phyloP scores from a whole-genome alignment of 805 yeast genomes.

The Priceomyces haplophilus region DNA sequence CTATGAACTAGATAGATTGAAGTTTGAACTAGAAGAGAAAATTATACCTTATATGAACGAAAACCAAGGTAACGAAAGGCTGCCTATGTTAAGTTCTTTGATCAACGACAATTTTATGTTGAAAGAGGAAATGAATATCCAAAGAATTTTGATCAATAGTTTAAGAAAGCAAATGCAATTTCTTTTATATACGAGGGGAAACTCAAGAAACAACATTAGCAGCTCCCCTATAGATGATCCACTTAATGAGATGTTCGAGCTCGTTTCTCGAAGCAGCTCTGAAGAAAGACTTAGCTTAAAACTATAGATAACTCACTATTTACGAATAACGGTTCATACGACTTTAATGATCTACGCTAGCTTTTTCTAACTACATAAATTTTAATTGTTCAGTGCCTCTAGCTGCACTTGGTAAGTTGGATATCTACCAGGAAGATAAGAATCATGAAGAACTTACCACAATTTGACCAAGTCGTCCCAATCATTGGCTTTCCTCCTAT shows the following conservation, averaged over 20 bases:
- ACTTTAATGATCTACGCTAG: background rate
- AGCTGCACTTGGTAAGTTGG: too few species aligned
- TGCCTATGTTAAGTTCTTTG: conserved; percentile 27
- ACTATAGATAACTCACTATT: conserved; percentile 13
- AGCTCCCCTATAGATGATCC: background rate
- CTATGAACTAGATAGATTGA: conserved; percentile 44
- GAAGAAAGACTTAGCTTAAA: conserved; percentile 37
- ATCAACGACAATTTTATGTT: conserved; percentile 38
- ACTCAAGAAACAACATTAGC: conserved; percentile 11
- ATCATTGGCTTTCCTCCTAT: conserved; percentile 58
- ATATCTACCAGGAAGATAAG: too few species aligned
- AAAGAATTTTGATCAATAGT: conserved; percentile 42
- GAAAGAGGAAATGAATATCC: conserved; percentile 47
- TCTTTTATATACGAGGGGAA: conserved; percentile 40
- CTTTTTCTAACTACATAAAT: too few species aligned
- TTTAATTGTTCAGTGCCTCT: too few species aligned
- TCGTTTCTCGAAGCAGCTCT: conserved; percentile 25
- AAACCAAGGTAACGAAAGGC: conserved; percentile 24
- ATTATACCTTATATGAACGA: conserved; percentile 32
- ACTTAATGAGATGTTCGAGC: conserved; percentile 21
- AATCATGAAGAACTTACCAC: conserved; percentile 54
- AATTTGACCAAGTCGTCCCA: conserved; percentile 57
- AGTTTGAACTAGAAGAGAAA: conserved; percentile 40
- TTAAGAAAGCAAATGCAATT: conserved; percentile 52
- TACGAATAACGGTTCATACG: conserved; percentile 1